phyloP scores from a whole-genome alignment of 768 basidiomycete species.

The Russula foetens region DNA sequence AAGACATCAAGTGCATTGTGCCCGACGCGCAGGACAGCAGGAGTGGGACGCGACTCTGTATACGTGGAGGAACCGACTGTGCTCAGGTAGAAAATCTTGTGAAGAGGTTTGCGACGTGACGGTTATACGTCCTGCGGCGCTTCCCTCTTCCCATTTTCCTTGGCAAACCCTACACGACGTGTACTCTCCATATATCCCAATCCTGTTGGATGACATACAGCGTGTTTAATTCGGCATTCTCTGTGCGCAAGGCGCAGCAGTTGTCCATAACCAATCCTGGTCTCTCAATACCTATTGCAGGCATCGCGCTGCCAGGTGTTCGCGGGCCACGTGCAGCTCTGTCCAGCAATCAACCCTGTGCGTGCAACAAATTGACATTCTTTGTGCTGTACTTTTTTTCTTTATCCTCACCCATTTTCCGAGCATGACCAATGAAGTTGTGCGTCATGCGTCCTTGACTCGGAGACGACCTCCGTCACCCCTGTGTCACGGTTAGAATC shows the following conservation, averaged over 20 bases:
- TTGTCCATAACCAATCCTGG: background rate
- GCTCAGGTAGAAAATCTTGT: conserved; percentile 49
- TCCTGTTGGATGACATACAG: background rate
- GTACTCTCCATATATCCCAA: background rate
- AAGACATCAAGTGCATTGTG: conserved; percentile 71
- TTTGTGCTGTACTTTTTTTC: too few species aligned
- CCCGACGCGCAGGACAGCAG: conserved; percentile 49
- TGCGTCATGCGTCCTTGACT: too few species aligned
- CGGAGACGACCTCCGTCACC: too few species aligned
- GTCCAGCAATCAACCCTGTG: too few species aligned
- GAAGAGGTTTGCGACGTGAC: conserved; percentile 29
- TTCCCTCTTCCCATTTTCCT: background rate
- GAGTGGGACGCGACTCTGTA: conserved; percentile 59
- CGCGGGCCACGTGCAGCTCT: too few species aligned
- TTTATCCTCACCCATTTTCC: too few species aligned
- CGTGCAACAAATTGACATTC: too few species aligned
- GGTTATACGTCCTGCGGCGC: conserved; percentile 7
- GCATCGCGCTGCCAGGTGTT: background rate
- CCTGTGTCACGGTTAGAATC: too few species aligned
- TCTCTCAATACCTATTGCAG: background rate
- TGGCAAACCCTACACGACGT: background rate
- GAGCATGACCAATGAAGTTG: too few species aligned
- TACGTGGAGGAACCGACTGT: conserved; percentile 59
- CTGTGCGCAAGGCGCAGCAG: too few species aligned
- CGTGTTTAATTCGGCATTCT: background rate